Evolutionary conservation across 495 filamentous ascomycete genomes (phyloP), one percentile per base, ranked within the genome.

Genomic region (Platismatia glauca): DNA sequence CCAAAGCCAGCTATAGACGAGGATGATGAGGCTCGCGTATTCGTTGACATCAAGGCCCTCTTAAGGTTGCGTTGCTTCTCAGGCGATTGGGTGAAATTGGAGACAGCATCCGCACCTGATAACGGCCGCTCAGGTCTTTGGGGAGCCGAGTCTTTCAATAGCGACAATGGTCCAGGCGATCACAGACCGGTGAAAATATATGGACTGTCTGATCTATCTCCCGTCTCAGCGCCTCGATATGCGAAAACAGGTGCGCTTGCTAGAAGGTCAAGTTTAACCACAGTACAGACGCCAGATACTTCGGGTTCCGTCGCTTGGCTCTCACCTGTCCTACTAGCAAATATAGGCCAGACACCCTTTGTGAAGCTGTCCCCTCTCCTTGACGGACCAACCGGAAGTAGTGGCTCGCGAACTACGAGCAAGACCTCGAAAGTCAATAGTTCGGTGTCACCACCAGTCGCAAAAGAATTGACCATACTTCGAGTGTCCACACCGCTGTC

Each of bases 11-110:
- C 79, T 5, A 82, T 83, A 27, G 91, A 96, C 57, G 94, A 97
- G 66, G 88, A 90, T 66, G 85, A 90, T 58, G 95, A 97, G 69
- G 85, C 88, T 4, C 83, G 93, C 46, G 78, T 97, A 22, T 97
- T 91, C 72, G 90, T 97, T 11, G 90, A 94, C 65, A 85, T 92
- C 35, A 87, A 82, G 63, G 86, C 89, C 22, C 75, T 98, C 15
- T 84, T 88, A n/a, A 88, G 89, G 63, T 82, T 97, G 46, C 90
- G 91, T 34, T 97, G 91, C 71, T 98, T 98, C 72, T 96, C 93
- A 1, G 94, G 94, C 18, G 94, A 98, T 69, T 98, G 94, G 94
- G 90, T 97, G n/a, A 83, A 86, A 5, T 77, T 98, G 24, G 89
- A 94, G 74, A 76, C 82, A 1, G 79, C 18, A 76, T 50, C 61